Percentiles rank a stretch among this genome's conserved stretches.
phyloP scores from a whole-genome alignment of 441 rosid species.

The Flueggea neowawraea region DNA sequence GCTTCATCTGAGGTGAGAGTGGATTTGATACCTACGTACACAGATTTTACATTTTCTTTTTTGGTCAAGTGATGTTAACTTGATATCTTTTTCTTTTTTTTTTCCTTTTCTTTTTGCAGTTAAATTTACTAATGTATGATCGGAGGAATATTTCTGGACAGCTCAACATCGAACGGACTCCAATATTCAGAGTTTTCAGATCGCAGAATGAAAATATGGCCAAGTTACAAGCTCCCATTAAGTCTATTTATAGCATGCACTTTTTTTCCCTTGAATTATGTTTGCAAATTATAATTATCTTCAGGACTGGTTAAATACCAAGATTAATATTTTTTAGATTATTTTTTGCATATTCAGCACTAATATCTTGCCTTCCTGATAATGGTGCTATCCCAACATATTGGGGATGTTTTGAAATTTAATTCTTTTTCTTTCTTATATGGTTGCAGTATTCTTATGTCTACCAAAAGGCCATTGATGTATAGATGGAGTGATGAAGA shows the following conservation, averaged over 20 bases:
- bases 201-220: constrained; percentile 20
- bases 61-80: neutral
- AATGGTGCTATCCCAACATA: no score
- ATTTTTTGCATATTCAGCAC: no score
- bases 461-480: constrained; percentile 29
- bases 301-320: no score
- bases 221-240: constrained; percentile 27
- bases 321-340: no score
- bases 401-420: neutral
- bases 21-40: neutral
- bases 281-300: no score
- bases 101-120: constrained; percentile 34
- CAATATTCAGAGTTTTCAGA: constrained; percentile 27
- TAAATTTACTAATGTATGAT: constrained; percentile 58
- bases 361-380: no score
- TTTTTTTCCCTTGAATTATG: no score
- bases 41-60: neutral
- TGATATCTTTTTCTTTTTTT: neutral
- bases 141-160: constrained; percentile 81
- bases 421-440: constrained; percentile 1
- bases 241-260: neutral
- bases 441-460: constrained; percentile 23
- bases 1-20: constrained; percentile 80
- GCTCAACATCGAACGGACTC: constrained; percentile 20
- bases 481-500: constrained; percentile 72